Conservation (phyloP, 768 basidiomycete genomes). For the Agaricus blazei region DNA sequence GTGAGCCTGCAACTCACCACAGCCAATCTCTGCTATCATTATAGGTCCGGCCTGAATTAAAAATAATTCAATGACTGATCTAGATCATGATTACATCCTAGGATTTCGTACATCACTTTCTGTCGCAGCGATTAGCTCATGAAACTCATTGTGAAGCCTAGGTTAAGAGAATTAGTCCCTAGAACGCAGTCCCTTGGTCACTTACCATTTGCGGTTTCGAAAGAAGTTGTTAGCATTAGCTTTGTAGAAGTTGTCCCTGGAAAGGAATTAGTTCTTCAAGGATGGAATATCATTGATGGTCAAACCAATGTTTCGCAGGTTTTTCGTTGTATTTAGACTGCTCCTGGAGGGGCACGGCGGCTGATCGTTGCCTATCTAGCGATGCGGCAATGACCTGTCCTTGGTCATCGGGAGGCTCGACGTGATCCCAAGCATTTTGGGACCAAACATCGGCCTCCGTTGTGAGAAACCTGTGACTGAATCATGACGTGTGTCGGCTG, state of each 20-base stretch:
- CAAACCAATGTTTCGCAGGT: slow-evolving; percentile 69
- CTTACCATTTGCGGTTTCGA: slow-evolving; percentile 84
- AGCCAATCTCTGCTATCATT: slow-evolving; percentile 85
- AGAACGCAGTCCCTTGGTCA: slow-evolving; percentile 1
- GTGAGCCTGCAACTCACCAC: slow-evolving; percentile 47
- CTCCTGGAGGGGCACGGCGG: slow-evolving; percentile 72
- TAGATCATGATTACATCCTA: not conserved
- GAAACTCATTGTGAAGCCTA: slow-evolving; percentile 93
- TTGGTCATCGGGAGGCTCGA: slow-evolving; percentile 80
- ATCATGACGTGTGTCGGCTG: not conserved
- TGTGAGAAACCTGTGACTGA: slow-evolving; percentile 54
- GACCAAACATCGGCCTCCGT: slow-evolving; percentile 73
- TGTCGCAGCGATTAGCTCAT: slow-evolving; percentile 72
- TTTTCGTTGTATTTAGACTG: slow-evolving; percentile 68
- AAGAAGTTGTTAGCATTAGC: slow-evolving; percentile 86
- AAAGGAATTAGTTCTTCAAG: slow-evolving; percentile 14
- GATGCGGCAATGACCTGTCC: slow-evolving; percentile 65
- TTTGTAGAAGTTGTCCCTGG: slow-evolving; percentile 93
- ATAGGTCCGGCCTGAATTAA: slow-evolving; percentile 64
- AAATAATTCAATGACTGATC: slow-evolving; percentile 11
- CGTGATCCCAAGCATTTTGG: slow-evolving; percentile 91
- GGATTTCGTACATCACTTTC: slow-evolving; percentile 47
- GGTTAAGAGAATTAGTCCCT: slow-evolving; percentile 11
- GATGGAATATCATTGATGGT: too few species aligned
- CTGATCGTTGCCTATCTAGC: slow-evolving; percentile 60